Base-by-base conservation (phyloP, 2,329 filamentous ascomycete genomes). In the Aspergillus sergii region DNA sequence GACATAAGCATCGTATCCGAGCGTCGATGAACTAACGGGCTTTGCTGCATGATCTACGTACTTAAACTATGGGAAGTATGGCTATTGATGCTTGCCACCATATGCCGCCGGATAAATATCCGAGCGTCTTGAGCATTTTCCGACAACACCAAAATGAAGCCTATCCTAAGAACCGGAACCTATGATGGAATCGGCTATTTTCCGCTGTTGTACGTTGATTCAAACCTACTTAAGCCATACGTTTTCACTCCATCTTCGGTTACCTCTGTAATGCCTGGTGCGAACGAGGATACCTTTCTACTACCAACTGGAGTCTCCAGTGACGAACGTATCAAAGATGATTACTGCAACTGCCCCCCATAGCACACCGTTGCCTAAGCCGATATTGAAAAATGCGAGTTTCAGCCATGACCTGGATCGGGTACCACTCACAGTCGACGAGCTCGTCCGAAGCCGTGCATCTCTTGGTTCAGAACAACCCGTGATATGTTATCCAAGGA, bases 401-500 rank as follows among this genome's bases (percentile, higher is more conserved):
- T 21, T 16, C 9, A 30, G 12, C 14, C 46, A 46, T 21, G 23
- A 55, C 2, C n/a, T 28, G 3, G 46, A 65, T 16, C 26, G 50
- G 4, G 68, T 68, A 10, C 66, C 71, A 11, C 60, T 65, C 28
- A 81, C 78, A 1, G 72, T 81, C 34, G 79, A 81, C 58, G 77
- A 76, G 23, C 71, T 82, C 12, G 68, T 82, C 6, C 74, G 79
- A 10, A 71, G 75, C 3, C 72, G 80, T 34, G 78, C 79, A 14
- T 69, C 71, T 2, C 67, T 70, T 10, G 68, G 74, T n/a, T 70
- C 78, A 1, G 65, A 80, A 58, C 68, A 73, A 2, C 75, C 76
- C 21, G 74, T 81, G 12, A 70, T 83, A 4, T 80, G 79, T 0
- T 84, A 84, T 57, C 82, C 83, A 3, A 76, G 73, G 4, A 75